Percentiles rank a stretch among this genome's conserved stretches.
Evolutionary conservation across 73 alveolate genomes (phyloP).

Genomic region (Paraurostyla sp.): DNA sequence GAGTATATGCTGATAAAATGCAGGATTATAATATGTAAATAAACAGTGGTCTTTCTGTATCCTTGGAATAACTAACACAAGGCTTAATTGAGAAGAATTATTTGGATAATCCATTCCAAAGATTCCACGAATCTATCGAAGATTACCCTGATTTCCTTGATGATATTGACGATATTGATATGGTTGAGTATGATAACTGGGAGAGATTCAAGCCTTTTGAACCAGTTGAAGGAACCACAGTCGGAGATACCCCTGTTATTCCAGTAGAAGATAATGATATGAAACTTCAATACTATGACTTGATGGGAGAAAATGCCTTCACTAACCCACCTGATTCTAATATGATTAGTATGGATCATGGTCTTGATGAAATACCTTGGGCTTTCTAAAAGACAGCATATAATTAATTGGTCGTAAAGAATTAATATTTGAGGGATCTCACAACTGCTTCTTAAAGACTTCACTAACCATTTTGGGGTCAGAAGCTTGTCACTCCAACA

Average conservation of each 20-base stretch:
- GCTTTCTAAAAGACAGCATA: constrained; percentile 17
- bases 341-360: constrained; percentile 56
- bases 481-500: constrained; percentile 45
- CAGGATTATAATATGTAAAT: background rate
- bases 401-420: constrained; percentile 11
- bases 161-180: constrained; percentile 25
- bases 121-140: constrained; percentile 46
- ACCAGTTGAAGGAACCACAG: constrained; percentile 44
- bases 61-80: background rate
- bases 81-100: background rate
- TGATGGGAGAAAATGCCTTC: constrained; percentile 21
- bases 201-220: constrained; percentile 51
- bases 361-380: constrained; percentile 52
- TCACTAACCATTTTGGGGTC: constrained; percentile 53
- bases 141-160: constrained; percentile 57
- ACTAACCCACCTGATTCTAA: constrained; percentile 61
- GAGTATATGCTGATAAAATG: constrained; percentile 7
- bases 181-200: constrained; percentile 13
- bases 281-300: constrained; percentile 37
- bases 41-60: background rate
- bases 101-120: constrained; percentile 47
- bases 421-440: background rate
- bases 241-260: background rate
- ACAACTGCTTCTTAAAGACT: background rate
- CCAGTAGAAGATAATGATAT: constrained; percentile 57